Base-by-base conservation (phyloP, 2,329 filamentous ascomycete genomes). In the Pyrenophora tritici-repentis region DNA sequence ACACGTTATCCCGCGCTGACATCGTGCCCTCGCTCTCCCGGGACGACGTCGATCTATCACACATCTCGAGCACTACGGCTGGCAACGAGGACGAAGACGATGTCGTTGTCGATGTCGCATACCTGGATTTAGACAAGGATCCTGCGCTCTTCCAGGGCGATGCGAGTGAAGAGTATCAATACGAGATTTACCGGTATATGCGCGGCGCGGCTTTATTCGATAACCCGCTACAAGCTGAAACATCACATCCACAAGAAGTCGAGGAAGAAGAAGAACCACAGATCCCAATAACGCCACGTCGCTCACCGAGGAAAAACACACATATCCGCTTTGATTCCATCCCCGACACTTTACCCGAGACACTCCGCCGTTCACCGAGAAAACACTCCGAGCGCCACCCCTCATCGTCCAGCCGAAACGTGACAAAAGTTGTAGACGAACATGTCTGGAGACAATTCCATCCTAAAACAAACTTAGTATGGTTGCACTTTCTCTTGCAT, bases 1-100 rank as follows among this genome's bases (percentile, higher is more conserved):
- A 87, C 68, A 87, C 85, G 1, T 78, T 87, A 31, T 86, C 84
- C 1, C 81, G 85, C n/a, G 83, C 83, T 2, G 76, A 79, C 18
- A 73, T 86, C 55, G 33, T 63, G 2, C 26, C 55, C 3, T 44
- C 59, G 2, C 45, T 54, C 5, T 52, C 35, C 18, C 51, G 31
- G 38, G 13, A 50, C 43, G 17, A 54, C 35, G 0, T 58, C 64
- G 4, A 51, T 6, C 32, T 53, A n/a, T 59, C 56, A 10, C 58
- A 53, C n/a, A 31, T 45, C 17, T 42, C 47, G 3, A 24, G 26
- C 17, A 45, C 61, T 2, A 53, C 50, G 2, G 22, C 50, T 7
- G 18, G 13, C 3, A 26, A 26, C 34, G 16, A 44, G 20, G 20
- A 7, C 12, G 18, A 24, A 5, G 22, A 51, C 3, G 37, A 53